These are phyloP conservation scores for Vaccinium corymbosum DNA, from an alignment of 148 eudicot genomes.

Conservation along the genomic window DNA sequence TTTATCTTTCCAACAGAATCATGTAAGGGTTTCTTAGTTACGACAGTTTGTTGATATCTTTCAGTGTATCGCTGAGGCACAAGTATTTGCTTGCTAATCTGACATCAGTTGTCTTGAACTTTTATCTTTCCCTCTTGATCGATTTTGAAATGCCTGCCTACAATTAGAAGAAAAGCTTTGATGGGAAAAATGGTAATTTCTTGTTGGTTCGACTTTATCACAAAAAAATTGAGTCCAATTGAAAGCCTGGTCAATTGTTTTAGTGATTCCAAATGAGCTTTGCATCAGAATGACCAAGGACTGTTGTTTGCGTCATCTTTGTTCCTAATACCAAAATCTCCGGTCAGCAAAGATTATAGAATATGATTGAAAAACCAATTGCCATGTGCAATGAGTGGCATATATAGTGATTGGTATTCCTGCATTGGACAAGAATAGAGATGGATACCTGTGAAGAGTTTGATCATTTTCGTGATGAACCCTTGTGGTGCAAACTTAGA, in stretches of 20 bases:
- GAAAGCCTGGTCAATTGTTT: background rate
- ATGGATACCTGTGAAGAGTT: background rate
- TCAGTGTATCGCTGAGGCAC: background rate
- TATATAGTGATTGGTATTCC: background rate
- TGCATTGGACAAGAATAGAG: background rate
- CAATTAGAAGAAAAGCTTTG: background rate
- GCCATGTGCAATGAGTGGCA: background rate
- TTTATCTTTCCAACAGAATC: conserved; percentile 29
- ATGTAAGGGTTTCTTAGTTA: conserved; percentile 39
- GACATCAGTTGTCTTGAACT: background rate
- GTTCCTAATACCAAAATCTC: background rate
- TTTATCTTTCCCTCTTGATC: background rate
- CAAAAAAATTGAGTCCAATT: background rate
- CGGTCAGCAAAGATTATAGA: background rate
- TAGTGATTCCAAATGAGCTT: background rate
- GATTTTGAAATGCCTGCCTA: background rate
- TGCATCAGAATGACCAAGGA: background rate
- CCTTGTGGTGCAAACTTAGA: background rate
- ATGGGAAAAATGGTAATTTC: background rate
- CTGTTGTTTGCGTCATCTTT: background rate
- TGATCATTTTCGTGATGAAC: background rate
- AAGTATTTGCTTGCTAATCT: background rate
- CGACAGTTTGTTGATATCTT: background rate
- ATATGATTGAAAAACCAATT: background rate
- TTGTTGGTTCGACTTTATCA: background rate